Conservation (phyloP, 371 early-diverging fungal species). For the Haplosporangium sp. region DNA sequence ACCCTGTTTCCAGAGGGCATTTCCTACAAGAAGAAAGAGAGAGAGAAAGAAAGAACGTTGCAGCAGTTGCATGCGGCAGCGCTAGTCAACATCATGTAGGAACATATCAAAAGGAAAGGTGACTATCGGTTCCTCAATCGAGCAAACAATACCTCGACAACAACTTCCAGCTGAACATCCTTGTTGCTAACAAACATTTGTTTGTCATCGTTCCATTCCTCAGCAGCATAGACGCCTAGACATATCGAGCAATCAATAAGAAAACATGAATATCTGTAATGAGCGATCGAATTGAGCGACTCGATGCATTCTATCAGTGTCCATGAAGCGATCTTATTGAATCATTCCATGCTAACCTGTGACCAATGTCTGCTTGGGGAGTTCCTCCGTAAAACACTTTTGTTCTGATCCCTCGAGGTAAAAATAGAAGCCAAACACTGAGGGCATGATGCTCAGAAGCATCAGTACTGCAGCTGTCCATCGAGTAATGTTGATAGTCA, state of each 20-base stretch:
- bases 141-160: conserved; percentile 14
- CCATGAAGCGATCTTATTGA: not conserved
- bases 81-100: too few relatives aligned
- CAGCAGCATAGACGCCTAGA: conserved; percentile 82
- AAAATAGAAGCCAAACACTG: conserved; percentile 77
- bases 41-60: not conserved
- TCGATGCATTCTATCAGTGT: not conserved
- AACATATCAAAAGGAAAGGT: not conserved
- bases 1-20: conserved; percentile 66
- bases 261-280: too few relatives aligned
- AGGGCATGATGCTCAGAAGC: conserved; percentile 47
- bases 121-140: not conserved
- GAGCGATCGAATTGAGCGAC: too few relatives aligned
- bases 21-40: conserved; percentile 57
- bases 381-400: conserved; percentile 95
- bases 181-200: conserved; percentile 81
- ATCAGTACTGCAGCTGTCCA: conserved; percentile 40
- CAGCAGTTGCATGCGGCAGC: not conserved
- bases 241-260: not conserved
- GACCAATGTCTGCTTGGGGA: conserved; percentile 90
- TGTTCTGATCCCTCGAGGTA: conserved; percentile 88
- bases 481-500: conserved; percentile 49
- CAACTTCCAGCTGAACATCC: conserved; percentile 84
- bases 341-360: conserved; percentile 58
- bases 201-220: conserved; percentile 76